These are phyloP conservation scores for Alternaria arborescens DNA, from an alignment of 2,329 filamentous ascomycete species.

Conservation along the genomic window DNA sequence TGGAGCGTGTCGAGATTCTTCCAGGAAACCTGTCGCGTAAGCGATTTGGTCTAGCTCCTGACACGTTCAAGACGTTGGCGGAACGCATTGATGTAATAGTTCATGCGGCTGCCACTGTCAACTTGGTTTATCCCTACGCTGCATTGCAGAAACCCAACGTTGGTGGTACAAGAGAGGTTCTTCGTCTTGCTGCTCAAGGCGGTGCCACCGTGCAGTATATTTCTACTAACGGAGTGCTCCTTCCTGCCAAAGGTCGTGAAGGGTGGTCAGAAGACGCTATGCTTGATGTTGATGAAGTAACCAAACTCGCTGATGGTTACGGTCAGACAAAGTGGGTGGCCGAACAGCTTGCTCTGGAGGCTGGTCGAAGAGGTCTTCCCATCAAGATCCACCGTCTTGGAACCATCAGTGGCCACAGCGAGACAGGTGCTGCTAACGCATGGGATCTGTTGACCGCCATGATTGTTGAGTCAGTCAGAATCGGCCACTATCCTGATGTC, in stretches of 20 bases:
- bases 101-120: constrained; percentile 78
- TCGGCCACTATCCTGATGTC: constrained; percentile 75
- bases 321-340: constrained; percentile 85
- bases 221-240: constrained; percentile 81
- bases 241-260: constrained; percentile 65
- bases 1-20: constrained; percentile 79
- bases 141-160: constrained; percentile 78
- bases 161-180: constrained; percentile 77
- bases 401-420: constrained; percentile 81
- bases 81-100: constrained; percentile 75
- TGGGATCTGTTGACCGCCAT: constrained; percentile 81
- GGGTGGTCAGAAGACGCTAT: constrained; percentile 77
- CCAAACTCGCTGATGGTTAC: constrained; percentile 75
- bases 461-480: constrained; percentile 77
- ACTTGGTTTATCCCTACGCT: constrained; percentile 80
- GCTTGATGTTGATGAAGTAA: constrained; percentile 72
- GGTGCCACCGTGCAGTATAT: constrained; percentile 80
- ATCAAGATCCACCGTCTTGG: constrained; percentile 76
- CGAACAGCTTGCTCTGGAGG: constrained; percentile 76
- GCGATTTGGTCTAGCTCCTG: constrained; percentile 71
- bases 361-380: constrained; percentile 72
- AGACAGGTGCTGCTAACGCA: constrained; percentile 77
- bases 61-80: constrained; percentile 71
- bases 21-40: constrained; percentile 76
- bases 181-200: constrained; percentile 72